Evolutionary conservation across 495 filamentous ascomycete genomes (phyloP).

Genomic region (Jackrogersella minutella): DNA sequence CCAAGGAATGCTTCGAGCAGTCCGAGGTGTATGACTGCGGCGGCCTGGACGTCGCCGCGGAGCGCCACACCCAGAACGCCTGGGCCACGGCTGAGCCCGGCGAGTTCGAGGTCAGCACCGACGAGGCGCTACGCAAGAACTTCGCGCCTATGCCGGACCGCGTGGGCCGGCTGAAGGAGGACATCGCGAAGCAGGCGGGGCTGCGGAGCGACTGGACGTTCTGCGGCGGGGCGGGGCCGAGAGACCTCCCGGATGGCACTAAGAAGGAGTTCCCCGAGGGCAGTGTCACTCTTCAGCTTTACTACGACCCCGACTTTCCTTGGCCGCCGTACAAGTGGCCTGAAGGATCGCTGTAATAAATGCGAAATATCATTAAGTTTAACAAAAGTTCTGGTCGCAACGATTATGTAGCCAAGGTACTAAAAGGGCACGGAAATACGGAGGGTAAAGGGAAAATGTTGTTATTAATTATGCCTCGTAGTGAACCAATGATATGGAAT

Average conservation of each 20-base stretch:
- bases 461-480: constrained; percentile 21
- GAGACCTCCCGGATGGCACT: constrained; percentile 14
- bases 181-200: constrained; percentile 11
- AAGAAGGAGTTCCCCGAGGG: constrained; percentile 31
- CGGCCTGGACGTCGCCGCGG: constrained; percentile 13
- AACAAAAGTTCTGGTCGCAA: neutral
- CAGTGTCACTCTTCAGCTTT: constrained; percentile 6
- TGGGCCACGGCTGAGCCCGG: constrained; percentile 18
- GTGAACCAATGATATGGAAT: no score
- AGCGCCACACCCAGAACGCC: neutral
- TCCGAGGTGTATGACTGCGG: neutral
- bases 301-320: constrained; percentile 21
- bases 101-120: constrained; percentile 28
- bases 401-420: neutral
- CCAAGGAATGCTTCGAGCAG: constrained; percentile 13
- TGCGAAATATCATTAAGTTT: neutral
- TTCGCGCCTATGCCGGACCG: neutral
- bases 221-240: neutral
- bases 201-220: constrained; percentile 5
- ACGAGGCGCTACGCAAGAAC: neutral
- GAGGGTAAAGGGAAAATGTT: neutral
- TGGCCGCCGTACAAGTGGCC: constrained; percentile 38
- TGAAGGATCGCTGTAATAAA: constrained; percentile 21
- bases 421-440: no score
- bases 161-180: constrained; percentile 24